Evolutionary conservation across 2,329 filamentous ascomycete genomes (phyloP).

Genomic region (Phyllosticta capitalensis): DNA sequence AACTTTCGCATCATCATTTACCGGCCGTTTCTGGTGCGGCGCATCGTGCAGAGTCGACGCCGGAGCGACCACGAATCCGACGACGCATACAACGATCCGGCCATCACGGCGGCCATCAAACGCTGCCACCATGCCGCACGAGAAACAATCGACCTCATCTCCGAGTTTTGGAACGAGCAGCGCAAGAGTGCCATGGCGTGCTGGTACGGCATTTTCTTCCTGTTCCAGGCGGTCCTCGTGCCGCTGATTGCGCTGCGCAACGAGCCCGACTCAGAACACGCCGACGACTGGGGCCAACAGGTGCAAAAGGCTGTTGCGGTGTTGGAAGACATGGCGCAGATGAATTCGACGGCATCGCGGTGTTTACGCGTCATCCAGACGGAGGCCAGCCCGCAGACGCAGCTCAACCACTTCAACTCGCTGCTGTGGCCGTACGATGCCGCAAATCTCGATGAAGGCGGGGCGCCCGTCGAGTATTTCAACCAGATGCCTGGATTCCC

Average conservation of each 20-base stretch:
- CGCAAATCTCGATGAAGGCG: not conserved
- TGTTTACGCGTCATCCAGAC: slow-evolving; percentile 33
- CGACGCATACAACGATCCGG: not conserved
- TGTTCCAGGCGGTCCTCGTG: slow-evolving; percentile 42
- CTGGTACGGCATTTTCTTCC: slow-evolving; percentile 23
- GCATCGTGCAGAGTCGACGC: slow-evolving; percentile 14
- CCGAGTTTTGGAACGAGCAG: not conserved
- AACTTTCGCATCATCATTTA: slow-evolving; percentile 43
- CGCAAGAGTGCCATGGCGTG: slow-evolving; percentile 1
- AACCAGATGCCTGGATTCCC: slow-evolving; percentile 5
- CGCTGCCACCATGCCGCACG: not conserved
- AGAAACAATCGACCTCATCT: not conserved
- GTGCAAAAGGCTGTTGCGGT: slow-evolving; percentile 30
- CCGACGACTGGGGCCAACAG: slow-evolving; percentile 33
- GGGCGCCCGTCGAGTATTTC: slow-evolving; percentile 1
- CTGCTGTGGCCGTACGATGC: slow-evolving; percentile 15
- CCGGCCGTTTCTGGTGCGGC: slow-evolving; percentile 37
- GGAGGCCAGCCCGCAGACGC: slow-evolving; percentile 15
- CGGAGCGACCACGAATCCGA: not conserved
- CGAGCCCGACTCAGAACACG: slow-evolving; percentile 28
- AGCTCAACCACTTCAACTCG: slow-evolving; percentile 14
- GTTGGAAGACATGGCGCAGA: slow-evolving; percentile 27
- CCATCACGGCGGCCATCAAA: not conserved
- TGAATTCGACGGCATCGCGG: slow-evolving; percentile 33
- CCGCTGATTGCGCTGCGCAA: slow-evolving; percentile 40